phyloP scores from a whole-genome alignment of 2,329 filamentous ascomycete genomes.

The Beauveria brongniartii region DNA sequence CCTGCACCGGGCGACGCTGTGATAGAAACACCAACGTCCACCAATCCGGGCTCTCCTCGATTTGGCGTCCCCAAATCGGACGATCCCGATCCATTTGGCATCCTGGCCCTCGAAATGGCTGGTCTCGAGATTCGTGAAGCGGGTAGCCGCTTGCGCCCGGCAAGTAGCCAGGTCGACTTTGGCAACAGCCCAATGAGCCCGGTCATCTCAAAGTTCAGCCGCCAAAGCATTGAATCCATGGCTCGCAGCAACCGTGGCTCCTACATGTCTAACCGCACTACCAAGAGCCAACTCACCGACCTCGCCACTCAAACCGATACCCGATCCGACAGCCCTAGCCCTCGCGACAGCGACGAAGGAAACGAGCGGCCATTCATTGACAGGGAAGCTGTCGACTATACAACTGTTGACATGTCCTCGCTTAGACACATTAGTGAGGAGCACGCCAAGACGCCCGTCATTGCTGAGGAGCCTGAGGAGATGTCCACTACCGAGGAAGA shows the following conservation, averaged over 20 bases:
- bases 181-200: slow-evolving; percentile 70
- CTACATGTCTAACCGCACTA: slow-evolving; percentile 64
- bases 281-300: slow-evolving; percentile 63
- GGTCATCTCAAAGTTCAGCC: slow-evolving; percentile 46
- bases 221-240: slow-evolving; percentile 62
- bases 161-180: slow-evolving; percentile 76
- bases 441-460: slow-evolving; percentile 7
- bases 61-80: slow-evolving; percentile 75
- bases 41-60: slow-evolving; percentile 29
- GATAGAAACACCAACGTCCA: slow-evolving; percentile 38
- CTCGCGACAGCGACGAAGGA: slow-evolving; percentile 42
- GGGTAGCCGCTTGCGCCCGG: slow-evolving; percentile 60
- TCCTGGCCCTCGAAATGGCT: slow-evolving; percentile 82
- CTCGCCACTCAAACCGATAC: slow-evolving; percentile 56
- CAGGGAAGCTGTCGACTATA: slow-evolving; percentile 45
- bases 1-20: slow-evolving; percentile 69
- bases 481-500: background rate
- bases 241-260: slow-evolving; percentile 61
- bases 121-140: slow-evolving; percentile 86
- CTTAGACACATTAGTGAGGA: slow-evolving; percentile 36
- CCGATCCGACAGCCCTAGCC: slow-evolving; percentile 46
- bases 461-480: slow-evolving; percentile 13
- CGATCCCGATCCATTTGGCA: slow-evolving; percentile 87
- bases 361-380: slow-evolving; percentile 28
- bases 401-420: slow-evolving; percentile 47